phyloP scores from a whole-genome alignment of 2,329 filamentous ascomycete genomes.

The Apiospora arundinis region DNA sequence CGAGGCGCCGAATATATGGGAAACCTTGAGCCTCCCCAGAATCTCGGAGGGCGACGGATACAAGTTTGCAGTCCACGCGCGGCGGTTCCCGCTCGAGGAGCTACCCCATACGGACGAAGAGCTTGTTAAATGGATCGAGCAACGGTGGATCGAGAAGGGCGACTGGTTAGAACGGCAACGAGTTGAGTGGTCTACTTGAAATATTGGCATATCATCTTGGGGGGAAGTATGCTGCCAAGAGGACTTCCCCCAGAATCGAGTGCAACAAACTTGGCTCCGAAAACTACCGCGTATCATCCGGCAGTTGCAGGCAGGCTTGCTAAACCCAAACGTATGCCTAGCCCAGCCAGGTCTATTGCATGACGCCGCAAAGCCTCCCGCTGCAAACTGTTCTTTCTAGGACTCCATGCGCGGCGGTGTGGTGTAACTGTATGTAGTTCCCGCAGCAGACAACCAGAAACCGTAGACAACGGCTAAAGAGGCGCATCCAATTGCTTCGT shows the following conservation, averaged over 20 bases:
- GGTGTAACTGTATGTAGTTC: not conserved
- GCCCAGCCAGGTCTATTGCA: not conserved
- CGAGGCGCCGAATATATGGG: constrained; percentile 58
- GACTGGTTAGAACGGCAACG: constrained; percentile 54
- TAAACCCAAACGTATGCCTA: not conserved
- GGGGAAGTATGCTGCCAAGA: not conserved
- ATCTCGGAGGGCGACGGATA: constrained; percentile 49
- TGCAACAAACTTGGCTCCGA: not conserved
- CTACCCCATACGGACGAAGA: constrained; percentile 55
- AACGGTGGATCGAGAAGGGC: constrained; percentile 60
- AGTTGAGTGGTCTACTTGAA: constrained; percentile 44
- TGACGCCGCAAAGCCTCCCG: not conserved
- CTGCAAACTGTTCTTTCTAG: not conserved
- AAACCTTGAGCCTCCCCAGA: constrained; percentile 51
- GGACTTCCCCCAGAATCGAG: not conserved
- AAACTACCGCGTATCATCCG: not conserved
- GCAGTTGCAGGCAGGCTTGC: not conserved
- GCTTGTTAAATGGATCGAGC: constrained; percentile 59
- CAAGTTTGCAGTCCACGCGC: constrained; percentile 57
- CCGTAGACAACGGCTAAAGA: not conserved
- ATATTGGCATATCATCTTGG: not conserved
- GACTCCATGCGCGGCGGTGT: not conserved
- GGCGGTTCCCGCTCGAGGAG: constrained; percentile 54
- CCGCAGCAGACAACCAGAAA: not conserved
- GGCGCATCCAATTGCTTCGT: not conserved